Evolutionary conservation across 192 early-diverging fungal genomes (phyloP).

Genomic region (Piromyces sp.): DNA sequence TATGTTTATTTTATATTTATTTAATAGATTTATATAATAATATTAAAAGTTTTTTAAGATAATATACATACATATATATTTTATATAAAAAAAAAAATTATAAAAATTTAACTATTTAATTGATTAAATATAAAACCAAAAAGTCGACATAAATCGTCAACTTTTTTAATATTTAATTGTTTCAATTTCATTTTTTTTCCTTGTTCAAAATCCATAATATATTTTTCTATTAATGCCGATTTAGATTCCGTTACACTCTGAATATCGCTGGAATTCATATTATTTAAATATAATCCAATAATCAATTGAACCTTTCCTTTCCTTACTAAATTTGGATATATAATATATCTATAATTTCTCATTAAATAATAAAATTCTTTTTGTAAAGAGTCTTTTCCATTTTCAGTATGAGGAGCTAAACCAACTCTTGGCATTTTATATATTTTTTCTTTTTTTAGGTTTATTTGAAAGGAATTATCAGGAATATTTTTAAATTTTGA

Average conservation of each 20-base stretch:
- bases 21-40: no score
- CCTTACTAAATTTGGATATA: background rate
- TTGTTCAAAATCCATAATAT: background rate
- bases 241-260: background rate
- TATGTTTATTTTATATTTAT: no score
- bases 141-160: background rate
- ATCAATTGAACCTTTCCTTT: background rate
- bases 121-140: background rate
- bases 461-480: no score
- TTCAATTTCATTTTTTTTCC: background rate
- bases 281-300: background rate
- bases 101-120: no score
- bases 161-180: background rate
- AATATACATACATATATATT: no score
- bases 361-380: background rate
- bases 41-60: no score
- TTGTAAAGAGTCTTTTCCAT: background rate
- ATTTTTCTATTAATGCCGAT: background rate
- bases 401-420: background rate
- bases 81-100: no score
- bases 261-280: background rate
- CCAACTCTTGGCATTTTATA: background rate
- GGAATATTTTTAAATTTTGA: no score
- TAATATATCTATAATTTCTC: background rate
- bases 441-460: background rate